A percentile compares a stretch with the other conserved stretches of the same genome.
Conservation (phyloP, 2,329 filamentous ascomycete genomes). For the Drechmeria coniospora region DNA sequence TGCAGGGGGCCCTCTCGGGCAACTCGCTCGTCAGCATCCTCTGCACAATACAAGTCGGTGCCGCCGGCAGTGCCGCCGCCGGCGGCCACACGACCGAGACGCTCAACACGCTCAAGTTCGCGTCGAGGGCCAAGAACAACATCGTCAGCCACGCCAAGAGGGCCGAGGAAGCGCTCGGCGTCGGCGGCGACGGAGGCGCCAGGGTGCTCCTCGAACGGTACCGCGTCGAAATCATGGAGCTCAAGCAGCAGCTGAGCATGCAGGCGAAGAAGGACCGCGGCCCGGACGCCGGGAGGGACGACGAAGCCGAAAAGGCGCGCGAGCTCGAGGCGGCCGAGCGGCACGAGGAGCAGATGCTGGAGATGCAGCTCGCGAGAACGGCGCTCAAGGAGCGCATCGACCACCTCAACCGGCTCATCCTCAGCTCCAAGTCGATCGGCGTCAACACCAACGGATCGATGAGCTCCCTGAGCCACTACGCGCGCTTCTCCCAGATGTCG, state of each 20-base stretch:
- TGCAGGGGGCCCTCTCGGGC: conserved; percentile 85
- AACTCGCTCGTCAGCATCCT: conserved; percentile 93
- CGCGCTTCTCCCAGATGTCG: conserved; percentile 45
- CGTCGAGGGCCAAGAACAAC: conserved; percentile 90
- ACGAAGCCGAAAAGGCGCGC: conserved; percentile 55
- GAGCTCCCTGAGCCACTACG: conserved; percentile 48
- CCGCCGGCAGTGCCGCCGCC: conserved; percentile 53
- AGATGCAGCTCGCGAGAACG: conserved; percentile 94
- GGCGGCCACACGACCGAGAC: conserved; percentile 74
- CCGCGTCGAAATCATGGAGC: conserved; percentile 75
- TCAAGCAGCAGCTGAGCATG: conserved; percentile 67
- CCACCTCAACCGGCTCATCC: conserved; percentile 84
- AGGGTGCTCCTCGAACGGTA: conserved; percentile 84
- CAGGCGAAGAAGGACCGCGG: conserved; percentile 56
- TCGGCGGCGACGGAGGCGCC: conserved; percentile 70
- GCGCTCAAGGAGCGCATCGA: conserved; percentile 95
- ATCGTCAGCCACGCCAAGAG: conserved; percentile 95
- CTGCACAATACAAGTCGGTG: conserved; percentile 87
- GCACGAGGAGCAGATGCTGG: conserved; percentile 93
- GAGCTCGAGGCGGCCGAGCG: conserved; percentile 71
- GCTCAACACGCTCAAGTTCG: conserved; percentile 91
- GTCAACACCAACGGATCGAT: conserved; percentile 69
- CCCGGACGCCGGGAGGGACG: conserved; percentile 45
- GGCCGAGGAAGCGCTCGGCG: conserved; percentile 73
- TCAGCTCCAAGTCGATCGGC: conserved; percentile 89